These are phyloP conservation scores for Neurospora cerealis DNA, from an alignment of 495 filamentous ascomycete genomes.

Conservation along the genomic window DNA sequence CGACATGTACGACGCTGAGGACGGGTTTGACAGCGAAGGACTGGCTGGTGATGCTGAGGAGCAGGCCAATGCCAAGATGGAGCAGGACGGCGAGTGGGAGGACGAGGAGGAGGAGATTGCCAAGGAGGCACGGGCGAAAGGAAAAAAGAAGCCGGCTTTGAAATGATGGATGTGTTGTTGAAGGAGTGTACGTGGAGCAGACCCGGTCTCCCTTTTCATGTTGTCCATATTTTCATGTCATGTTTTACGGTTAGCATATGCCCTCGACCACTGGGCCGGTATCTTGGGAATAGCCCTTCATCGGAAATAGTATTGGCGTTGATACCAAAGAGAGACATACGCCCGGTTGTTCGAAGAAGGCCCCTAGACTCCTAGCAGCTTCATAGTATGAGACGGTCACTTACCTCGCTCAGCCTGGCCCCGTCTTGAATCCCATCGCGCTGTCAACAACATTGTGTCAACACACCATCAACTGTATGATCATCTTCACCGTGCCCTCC, in stretches of 20 bases:
- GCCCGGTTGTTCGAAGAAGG: neutral
- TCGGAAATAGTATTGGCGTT: neutral
- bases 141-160: neutral
- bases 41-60: conserved; percentile 50
- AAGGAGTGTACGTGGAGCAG: conserved; percentile 1
- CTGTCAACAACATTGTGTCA: neutral
- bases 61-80: conserved; percentile 43
- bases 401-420: neutral
- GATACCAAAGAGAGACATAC: neutral
- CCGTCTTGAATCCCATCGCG: neutral
- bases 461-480: neutral
- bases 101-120: conserved; percentile 40
- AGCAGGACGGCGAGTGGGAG: conserved; percentile 44
- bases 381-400: neutral
- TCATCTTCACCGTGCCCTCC: neutral
- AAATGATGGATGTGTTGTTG: neutral
- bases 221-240: neutral
- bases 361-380: too few species aligned
- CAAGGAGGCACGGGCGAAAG: neutral
- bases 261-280: neutral
- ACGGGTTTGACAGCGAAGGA: conserved; percentile 43
- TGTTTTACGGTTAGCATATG: neutral
- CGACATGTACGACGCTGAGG: conserved; percentile 45
- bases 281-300: neutral
- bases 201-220: neutral